Evolutionary conservation across 805 yeast species (phyloP), one percentile per base, ranked within the genome.

Genomic region (Teunomyces aglyptinius): DNA sequence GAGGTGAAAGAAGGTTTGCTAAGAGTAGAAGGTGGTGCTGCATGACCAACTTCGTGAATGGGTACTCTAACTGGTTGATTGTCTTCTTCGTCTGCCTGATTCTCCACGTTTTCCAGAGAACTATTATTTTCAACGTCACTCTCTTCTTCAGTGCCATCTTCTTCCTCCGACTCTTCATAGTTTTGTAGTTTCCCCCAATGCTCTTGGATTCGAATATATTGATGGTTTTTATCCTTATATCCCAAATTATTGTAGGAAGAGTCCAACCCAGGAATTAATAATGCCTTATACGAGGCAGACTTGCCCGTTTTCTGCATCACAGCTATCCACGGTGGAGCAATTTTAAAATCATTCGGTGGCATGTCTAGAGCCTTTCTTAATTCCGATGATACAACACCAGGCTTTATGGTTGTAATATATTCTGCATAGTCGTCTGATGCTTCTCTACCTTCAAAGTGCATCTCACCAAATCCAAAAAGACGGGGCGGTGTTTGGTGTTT

Each of bases 281-380:
- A 67, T 32, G 78, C 74, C 2, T 83, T 83, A 64, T 89, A 91
- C 15, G 89, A 76, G 0, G 96, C 96, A 0, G 98, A 96, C 22
- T 86, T 81, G 0, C 97, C 97, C 11, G 78, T 56, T 46, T 77
- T 72, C 44, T 75, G 76, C 87, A 91, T 84, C 31, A 77, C 77
- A 2, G 73, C 63, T 18, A 84, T 73, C 97, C 97, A 92, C 0
- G 97, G 96, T 1, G 90, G 89, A 5, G 83, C 75, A 1, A 71
- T 68, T 7, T 53, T 53, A 6, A 45, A 45, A 18, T 68, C 73
- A 33, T 71, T 65, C 5, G 76, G 77, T 0, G 80, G 74, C 55
- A 90, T 70, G 0, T 87, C 90, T 54, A 92, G 65, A 0, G 96
- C 96, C 1, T 68, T 65, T 38, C 83, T 64, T n/a, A 92, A 71